Percentiles rank a stretch among this genome's conserved stretches.
Conservation (phyloP, 805 yeast species). For the Saturnispora galanensis region DNA sequence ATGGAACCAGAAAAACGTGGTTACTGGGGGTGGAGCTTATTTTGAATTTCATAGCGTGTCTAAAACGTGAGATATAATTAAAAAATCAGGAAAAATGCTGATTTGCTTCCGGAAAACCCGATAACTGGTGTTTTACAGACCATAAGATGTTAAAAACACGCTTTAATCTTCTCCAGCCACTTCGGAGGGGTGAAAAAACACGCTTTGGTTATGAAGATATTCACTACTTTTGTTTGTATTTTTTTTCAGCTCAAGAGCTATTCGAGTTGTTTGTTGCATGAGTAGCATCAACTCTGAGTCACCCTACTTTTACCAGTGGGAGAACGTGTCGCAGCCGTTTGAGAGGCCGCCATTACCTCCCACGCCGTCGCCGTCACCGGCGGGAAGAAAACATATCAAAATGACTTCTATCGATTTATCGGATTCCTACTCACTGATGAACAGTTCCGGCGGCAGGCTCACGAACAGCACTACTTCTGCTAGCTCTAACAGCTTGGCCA, state of each 20-base stretch:
- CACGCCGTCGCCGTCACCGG: neutral
- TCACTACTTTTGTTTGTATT: neutral
- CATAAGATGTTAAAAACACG: neutral
- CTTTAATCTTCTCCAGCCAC: neutral
- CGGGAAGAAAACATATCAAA: neutral
- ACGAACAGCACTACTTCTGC: neutral
- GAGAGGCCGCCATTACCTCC: constrained; percentile 4
- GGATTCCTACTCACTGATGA: constrained; percentile 2
- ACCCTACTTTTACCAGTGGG: constrained; percentile 8
- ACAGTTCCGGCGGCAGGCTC: neutral
- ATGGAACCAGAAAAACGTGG: too few relatives aligned
- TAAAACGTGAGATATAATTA: neutral
- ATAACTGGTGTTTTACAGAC: too few relatives aligned
- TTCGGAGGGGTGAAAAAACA: neutral
- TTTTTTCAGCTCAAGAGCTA: neutral
- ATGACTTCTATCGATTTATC: constrained; percentile 4
- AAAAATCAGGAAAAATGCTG: too few relatives aligned
- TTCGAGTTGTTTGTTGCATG: neutral
- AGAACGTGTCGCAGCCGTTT: neutral
- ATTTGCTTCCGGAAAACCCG: too few relatives aligned
- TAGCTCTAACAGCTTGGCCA: neutral
- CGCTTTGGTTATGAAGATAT: neutral
- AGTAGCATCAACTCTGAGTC: constrained; percentile 1
- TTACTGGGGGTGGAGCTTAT: too few relatives aligned
- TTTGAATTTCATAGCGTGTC: too few relatives aligned